Evolutionary conservation across 2,329 filamentous ascomycete genomes (phyloP).

Genomic region (Sporothrix pseudoabietina): DNA sequence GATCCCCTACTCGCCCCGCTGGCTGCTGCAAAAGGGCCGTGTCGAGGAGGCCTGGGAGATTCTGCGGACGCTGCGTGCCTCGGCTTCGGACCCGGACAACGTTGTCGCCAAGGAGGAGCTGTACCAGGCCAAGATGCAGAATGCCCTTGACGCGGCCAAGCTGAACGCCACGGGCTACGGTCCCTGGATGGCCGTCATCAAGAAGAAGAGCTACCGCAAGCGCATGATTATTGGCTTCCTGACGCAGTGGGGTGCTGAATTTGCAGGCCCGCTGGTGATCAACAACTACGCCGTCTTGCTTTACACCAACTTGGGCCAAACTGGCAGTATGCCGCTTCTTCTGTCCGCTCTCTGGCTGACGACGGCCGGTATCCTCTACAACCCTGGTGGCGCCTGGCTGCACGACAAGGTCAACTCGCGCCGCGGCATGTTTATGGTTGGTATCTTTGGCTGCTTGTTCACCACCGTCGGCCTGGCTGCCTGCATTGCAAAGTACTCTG

Average conservation of each 20-base stretch:
- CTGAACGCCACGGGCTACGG: conserved; percentile 45
- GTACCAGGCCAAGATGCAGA: conserved; percentile 51
- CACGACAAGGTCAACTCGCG: conserved; percentile 52
- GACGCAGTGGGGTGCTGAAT: conserved; percentile 57
- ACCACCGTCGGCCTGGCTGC: conserved; percentile 43
- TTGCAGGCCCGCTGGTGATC: conserved; percentile 55
- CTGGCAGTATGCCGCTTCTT: conserved; percentile 46
- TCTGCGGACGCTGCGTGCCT: conserved; percentile 45
- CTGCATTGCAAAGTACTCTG: conserved; percentile 44
- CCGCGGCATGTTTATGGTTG: conserved; percentile 47
- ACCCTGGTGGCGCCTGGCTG: conserved; percentile 53
- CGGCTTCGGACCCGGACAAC: conserved; percentile 45
- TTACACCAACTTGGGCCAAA: conserved; percentile 46
- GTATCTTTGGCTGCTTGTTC: conserved; percentile 47
- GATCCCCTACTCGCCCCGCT: conserved; percentile 52
- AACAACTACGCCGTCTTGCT: conserved; percentile 48
- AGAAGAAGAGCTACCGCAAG: conserved; percentile 53
- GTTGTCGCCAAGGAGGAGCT: conserved; percentile 50
- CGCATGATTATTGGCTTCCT: conserved; percentile 55
- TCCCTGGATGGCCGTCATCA: conserved; percentile 50
- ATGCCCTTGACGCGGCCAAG: conserved; percentile 47
- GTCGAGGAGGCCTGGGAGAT: conserved; percentile 50
- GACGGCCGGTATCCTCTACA: conserved; percentile 52
- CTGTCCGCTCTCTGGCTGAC: conserved; percentile 47
- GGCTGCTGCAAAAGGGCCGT: conserved; percentile 52